Base-by-base conservation (phyloP, 2,329 filamentous ascomycete genomes). In the Sporothrix protearum region DNA sequence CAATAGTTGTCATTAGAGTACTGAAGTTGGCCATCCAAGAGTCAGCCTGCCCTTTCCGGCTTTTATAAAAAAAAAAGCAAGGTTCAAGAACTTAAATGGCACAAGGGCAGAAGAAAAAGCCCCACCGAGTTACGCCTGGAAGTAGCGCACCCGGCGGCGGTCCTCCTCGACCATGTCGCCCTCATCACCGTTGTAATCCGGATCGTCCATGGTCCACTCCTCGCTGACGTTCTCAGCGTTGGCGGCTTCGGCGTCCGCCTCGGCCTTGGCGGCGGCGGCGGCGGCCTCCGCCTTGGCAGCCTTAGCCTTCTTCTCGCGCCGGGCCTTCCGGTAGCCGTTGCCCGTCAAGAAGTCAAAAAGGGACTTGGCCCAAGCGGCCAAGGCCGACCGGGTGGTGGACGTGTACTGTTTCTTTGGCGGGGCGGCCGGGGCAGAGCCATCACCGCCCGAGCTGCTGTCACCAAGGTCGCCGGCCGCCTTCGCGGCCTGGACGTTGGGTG, bases 181-280 rank as follows among this genome's bases (percentile, higher is more conserved):
- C 59, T 16, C 3, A 5, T 64, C 59, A 22, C 30, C 30, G n/a
- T 64, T 28, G 36, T 64, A 25, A 2, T 64, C 22, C 2, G 36
- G 36, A 22, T 64, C 59, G n/a, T 64, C 59, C n/a, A 45, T 36
- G 14, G 55, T 59, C 36, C 59, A 64, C 22, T 45, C n/a, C 57
- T 63, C 57, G n/a, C 33, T 63, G 9, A 39, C 57, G 9, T 63
- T 42, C 57, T 42, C 28, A n/a, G 53, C 55, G 12, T 57, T 25
- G 33, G 16, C 7, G 19, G 57, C 33, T 39, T 39, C 57, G 9
- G 49, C 22, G 2, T 61, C 33, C 7, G 33, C 19, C 33, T 39
- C 16, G n/a, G 33, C 57, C 9, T 61, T 61, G 33, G 57, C 57
- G 28, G 36, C n/a, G 16, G 55, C 55, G 6, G 16, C 55, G 8